Base-by-base conservation (phyloP, 352 stramenopile species). In the Pythium graminicola region DNA sequence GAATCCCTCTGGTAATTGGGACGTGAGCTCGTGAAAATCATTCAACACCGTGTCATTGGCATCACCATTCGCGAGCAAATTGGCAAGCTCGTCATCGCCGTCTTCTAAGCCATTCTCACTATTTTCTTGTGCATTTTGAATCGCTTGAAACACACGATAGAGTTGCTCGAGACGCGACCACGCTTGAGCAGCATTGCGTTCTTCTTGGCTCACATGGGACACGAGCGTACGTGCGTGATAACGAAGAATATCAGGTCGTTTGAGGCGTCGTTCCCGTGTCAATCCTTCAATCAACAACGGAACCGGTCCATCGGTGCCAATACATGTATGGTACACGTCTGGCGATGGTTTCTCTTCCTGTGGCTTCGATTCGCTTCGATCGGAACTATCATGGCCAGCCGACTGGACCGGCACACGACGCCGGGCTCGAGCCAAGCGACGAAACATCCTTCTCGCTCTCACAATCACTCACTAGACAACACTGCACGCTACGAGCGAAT, bases 1-100 rank as follows among this genome's bases (percentile, higher is more conserved):
- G 54, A 91, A 91, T 13, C 80, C 80, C 38, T 87, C 71, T 0
- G 80, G 75, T 50, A 86, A 63, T 31, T 61, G 56, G 43, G 69
- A 24, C 29, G 55, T 69, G 51, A 90, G 67, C 49, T 65, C 67
- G 50, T 76, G 46, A 27, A 88, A 52, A 38, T 90, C 75, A 27
- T 72, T 65, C 36, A 85, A n/a, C 41, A 71, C 35, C 38, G 46
- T 50, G 24, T 76, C 60, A 42, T 81, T 67, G 13, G 51, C 50
- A 14, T 61, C 45, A 23, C 47, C 45, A 11, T 31, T 56, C 8
- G 39, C 51, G 1, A 66, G 28, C 22, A 57, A 4, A 20, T 16
- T 42, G 6, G 52, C 26, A 11, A 60, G 45, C 39, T 22, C 64
- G 13, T 68, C 50, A 22, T 57, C 8, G 19, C 33, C 45, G 10